Evolutionary conservation across 768 basidiomycete species (phyloP), one percentile per base, ranked within the genome.

Genomic region (Mycena belliarum): DNA sequence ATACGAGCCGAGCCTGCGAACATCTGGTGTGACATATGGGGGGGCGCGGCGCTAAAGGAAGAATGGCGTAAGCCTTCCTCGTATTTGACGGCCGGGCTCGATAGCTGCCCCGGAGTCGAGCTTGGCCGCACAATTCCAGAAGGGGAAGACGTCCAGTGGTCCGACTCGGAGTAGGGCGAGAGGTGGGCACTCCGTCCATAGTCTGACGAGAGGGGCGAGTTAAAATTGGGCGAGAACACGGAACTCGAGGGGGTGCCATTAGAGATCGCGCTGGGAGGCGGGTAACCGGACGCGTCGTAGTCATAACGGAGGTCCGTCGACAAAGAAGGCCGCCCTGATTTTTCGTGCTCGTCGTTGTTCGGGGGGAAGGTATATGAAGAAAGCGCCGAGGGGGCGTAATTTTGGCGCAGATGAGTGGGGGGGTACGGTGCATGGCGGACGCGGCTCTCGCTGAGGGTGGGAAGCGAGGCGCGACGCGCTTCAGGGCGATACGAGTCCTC

Each of bases 11-110:
- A 79, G 70, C 80, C 83, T 70, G 79, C 76, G 71, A 80, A 89
- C 79, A 89, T 82, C 55, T 82, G 82, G 72, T 80, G 81, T 68
- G 80, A 74, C 73, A 82, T 79, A 59, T 63, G 61, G 47, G 60
- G 60, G 29, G 61, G 57, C 61, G 82, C 72, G 49, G 81, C 75
- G 73, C 78, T 82, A 75, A 86, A 83, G 63, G 86, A 85, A 67
- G 85, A 75, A 77, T 87, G 87, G 72, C 87, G 85, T 67, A 86
- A 70, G 67, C 72, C 73, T 69, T 89, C 88, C 75, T 88, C 87
- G 77, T 89, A 89, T 68, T 88, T 88, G 64, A 82, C 75, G 57
- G 75, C 74, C 60, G 79, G 75, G 60, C 72, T 79, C 65, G 81
- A 79, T 50, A 80, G 72, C 64, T 86, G 84, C 54, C 81, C 80